Percentiles rank a stretch among this genome's conserved stretches.
phyloP scores from a whole-genome alignment of 2,329 filamentous ascomycete genomes.

The Beauveria pseudobassiana region DNA sequence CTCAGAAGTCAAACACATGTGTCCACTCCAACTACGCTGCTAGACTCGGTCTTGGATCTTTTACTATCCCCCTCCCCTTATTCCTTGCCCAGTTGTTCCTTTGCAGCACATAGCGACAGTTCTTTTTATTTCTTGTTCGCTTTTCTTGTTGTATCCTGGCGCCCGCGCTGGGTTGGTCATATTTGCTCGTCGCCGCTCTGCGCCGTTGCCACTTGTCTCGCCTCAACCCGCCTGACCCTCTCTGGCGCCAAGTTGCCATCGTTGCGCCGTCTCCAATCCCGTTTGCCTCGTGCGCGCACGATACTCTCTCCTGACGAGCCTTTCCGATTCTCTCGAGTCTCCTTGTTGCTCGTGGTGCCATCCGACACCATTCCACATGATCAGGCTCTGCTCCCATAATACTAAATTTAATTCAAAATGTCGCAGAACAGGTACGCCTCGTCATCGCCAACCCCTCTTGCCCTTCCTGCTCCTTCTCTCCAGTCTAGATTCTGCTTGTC shows the following conservation, averaged over 20 bases:
- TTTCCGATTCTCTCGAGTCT: neutral
- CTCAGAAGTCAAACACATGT: neutral
- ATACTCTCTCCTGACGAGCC: neutral
- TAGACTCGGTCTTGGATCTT: slow-evolving; percentile 2
- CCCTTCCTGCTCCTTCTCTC: neutral
- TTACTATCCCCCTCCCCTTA: neutral
- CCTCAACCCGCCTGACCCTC: neutral
- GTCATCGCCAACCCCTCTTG: neutral
- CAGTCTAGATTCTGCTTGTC: neutral
- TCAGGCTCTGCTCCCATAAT: slow-evolving; percentile 1
- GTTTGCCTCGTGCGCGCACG: slow-evolving; percentile 4
- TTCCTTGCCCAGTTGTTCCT: neutral
- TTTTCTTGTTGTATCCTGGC: neutral
- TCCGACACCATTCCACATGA: neutral
- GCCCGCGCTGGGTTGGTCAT: neutral
- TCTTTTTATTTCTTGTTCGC: neutral
- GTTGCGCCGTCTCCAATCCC: neutral
- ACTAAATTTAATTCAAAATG: slow-evolving; percentile 11
- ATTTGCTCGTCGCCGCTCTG: neutral
- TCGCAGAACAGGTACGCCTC: slow-evolving; percentile 13
- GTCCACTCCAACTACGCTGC: slow-evolving; percentile 7
- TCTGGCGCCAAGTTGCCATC: neutral
- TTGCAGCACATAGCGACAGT: neutral
- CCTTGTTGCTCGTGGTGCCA: neutral
- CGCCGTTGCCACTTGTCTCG: neutral